Base-by-base conservation (phyloP, 345 rosid genomes). In the Hevea brasiliensis region DNA sequence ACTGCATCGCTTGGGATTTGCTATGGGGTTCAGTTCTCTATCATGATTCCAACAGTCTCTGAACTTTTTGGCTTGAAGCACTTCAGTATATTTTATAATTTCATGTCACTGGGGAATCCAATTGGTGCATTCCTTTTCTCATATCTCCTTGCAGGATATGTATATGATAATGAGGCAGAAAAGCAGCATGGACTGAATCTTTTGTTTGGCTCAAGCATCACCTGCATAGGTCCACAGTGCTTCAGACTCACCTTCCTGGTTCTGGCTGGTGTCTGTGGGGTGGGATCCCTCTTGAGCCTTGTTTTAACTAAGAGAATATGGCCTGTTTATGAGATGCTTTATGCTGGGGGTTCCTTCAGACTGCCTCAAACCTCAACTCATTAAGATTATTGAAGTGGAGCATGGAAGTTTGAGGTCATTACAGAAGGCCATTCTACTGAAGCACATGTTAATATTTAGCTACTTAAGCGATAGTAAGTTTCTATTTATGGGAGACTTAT, bases 21-120 rank as follows among this genome's bases (percentile, higher is more conserved):
- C 82, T 87, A 80, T 12, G 91, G 94, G 12, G 88, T 86, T 68
- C 91, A 87, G 61, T 84, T 87, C 80, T 83, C 89, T 12, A 67
- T 87, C 63, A 87, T 87, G 93, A 77, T 87, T 59, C 91, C 91
- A 4, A 89, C 89, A 1, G 90, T 86, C 62, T 87, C 93, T 0
- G 89, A 86, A 85, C 89, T 87, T 58, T 89, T 89, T 0, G 91
- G 89, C 35, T 79, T 85, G 78, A 84, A 85, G 75, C 89, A 85
- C 70, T 87, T 89, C 35, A 89, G 94, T 15, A 26, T 87, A 63
- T 66, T 89, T 64, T 83, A 68, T 80, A 87, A 81, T 77, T 83
- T 89, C 86, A 82, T 89, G 76, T 79, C 83, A 14, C 62, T 89
- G 47, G 94, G 94, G 23, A 89, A 89, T 63, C 90, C 94, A 51